Evolutionary conservation across 345 rosid species (phyloP), one percentile per base, ranked within the genome.

Genomic region (Balakata baccata): DNA sequence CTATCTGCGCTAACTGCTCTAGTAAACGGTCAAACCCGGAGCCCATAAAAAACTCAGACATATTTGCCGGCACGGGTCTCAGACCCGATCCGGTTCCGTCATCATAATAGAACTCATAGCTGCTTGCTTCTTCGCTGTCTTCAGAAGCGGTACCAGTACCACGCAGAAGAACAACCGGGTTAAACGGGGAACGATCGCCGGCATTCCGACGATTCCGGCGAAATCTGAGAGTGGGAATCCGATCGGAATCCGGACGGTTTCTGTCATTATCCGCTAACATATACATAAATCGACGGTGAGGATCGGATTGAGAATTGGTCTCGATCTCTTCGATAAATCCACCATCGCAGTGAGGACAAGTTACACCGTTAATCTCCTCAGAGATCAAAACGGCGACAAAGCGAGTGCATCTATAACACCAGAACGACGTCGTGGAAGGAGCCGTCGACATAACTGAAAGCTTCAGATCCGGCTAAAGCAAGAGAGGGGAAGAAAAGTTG

Each of bases 341-440:
- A 6, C 85, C 83, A 69, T 83, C 60, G 85, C 97, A 91, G 81
- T 77, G 77, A 41, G 94, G 89, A 75, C 94, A 91, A 5, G 86
- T 68, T 53, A 82, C 60, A 73, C 57, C 46, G 59, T 1, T 34
- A 12, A 34, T 23, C 11, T 57, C 41, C 16, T 12, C 9, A 50
- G 79, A 45, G 83, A 49, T 22, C 37, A 34, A 56, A 38, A 76
- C 82, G 73, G 77, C 68, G 79, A 88, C 79, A 78, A 86, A 83
- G 65, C 89, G 84, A 7, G 87, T 77, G 72, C 97, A 91, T 56
- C 92, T 80, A 75, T 91, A 82, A 69, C 97, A 89, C 97, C 97
- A 91, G 49, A 79, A 89, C 76, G 89, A 82, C 69, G 89, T 38
- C 22, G 77, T n/a, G 45, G 84, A 38, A 20, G 86, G 2, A 12